Percentiles rank a stretch among this genome's conserved stretches.
Conservation (phyloP, 2,329 filamentous ascomycete genomes). For the Botryotinia globosa region DNA sequence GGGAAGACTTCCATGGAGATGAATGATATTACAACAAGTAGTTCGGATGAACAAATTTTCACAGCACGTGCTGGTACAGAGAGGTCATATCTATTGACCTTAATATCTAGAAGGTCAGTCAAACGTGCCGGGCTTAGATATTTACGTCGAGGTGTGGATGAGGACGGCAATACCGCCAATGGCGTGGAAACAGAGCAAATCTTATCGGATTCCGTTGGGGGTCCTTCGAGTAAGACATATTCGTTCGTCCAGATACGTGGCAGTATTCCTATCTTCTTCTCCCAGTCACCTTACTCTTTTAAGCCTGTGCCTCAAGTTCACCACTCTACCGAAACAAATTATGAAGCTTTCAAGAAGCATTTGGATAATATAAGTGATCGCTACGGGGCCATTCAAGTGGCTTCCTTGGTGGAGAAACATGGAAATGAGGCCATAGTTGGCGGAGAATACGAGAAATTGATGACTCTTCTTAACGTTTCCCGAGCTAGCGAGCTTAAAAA, state of each 20-base stretch:
- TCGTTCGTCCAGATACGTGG: slow-evolving; percentile 87
- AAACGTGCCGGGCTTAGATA: slow-evolving; percentile 88
- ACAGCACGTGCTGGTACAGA: slow-evolving; percentile 23
- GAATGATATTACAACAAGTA: slow-evolving; percentile 39
- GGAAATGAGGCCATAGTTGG: slow-evolving; percentile 79
- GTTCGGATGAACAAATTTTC: slow-evolving; percentile 22
- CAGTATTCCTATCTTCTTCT: slow-evolving; percentile 93
- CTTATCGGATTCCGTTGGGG: slow-evolving; percentile 68
- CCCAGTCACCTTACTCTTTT: slow-evolving; percentile 88
- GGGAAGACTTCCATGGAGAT: slow-evolving; percentile 44
- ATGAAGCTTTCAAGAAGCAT: slow-evolving; percentile 73
- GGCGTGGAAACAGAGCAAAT: slow-evolving; percentile 95
- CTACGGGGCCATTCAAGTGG: slow-evolving; percentile 76
- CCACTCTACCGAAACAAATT: slow-evolving; percentile 77
- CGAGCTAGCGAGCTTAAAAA: slow-evolving; percentile 40
- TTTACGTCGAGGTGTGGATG: slow-evolving; percentile 83
- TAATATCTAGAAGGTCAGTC: slow-evolving; percentile 86
- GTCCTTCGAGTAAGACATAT: slow-evolving; percentile 60
- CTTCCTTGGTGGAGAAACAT: slow-evolving; percentile 86
- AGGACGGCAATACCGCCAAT: slow-evolving; percentile 85
- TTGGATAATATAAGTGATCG: slow-evolving; percentile 65
- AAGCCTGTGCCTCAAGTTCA: slow-evolving; percentile 82
- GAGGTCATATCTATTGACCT: slow-evolving; percentile 60
- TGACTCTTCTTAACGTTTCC: slow-evolving; percentile 64
- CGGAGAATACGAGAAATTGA: slow-evolving; percentile 68